A percentile compares a stretch with the other conserved stretches of the same genome.
Conservation (phyloP, 2,329 filamentous ascomycete genomes). For the Cladobotryum protrusum region DNA sequence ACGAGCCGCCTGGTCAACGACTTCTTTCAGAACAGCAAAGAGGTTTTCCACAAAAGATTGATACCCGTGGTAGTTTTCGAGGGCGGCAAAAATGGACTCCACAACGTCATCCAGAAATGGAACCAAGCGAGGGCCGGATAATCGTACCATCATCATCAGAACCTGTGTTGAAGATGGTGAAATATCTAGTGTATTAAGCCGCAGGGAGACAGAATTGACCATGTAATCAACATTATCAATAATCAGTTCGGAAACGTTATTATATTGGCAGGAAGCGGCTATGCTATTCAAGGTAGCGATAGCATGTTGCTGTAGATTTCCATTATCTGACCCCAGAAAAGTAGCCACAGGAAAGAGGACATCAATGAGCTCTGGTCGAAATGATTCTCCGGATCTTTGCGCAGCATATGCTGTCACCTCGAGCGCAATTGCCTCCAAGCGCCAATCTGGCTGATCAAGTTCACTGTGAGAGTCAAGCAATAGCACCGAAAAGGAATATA, state of each 20-base stretch:
- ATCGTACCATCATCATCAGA: slow-evolving; percentile 84
- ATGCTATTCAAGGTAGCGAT: slow-evolving; percentile 76
- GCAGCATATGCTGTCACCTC: slow-evolving; percentile 77
- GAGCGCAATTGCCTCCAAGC: slow-evolving; percentile 69
- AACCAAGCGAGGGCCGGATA: slow-evolving; percentile 74
- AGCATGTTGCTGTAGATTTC: slow-evolving; percentile 69
- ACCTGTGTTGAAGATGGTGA: slow-evolving; percentile 88
- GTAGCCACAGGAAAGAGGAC: slow-evolving; percentile 86
- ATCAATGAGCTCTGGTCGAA: slow-evolving; percentile 82
- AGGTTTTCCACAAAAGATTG: slow-evolving; percentile 76
- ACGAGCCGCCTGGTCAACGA: slow-evolving; percentile 75
- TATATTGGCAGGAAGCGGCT: slow-evolving; percentile 69
- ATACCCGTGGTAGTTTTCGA: slow-evolving; percentile 96
- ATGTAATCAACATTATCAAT: slow-evolving; percentile 94
- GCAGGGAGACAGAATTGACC: slow-evolving; percentile 83
- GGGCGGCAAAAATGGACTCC: slow-evolving; percentile 79
- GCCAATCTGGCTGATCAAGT: slow-evolving; percentile 55
- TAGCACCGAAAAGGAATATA: slow-evolving; percentile 63
- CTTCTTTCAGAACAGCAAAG: slow-evolving; percentile 73
- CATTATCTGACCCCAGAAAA: slow-evolving; percentile 67
- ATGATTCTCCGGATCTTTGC: slow-evolving; percentile 56
- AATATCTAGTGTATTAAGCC: slow-evolving; percentile 86
- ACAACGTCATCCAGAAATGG: slow-evolving; percentile 90
- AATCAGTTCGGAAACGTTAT: slow-evolving; percentile 68
- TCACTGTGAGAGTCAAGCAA: slow-evolving; percentile 52